A percentile compares a stretch with the other conserved stretches of the same genome.
Conservation (phyloP, 192 early-diverging fungal genomes). For the Piromyces finnis region DNA sequence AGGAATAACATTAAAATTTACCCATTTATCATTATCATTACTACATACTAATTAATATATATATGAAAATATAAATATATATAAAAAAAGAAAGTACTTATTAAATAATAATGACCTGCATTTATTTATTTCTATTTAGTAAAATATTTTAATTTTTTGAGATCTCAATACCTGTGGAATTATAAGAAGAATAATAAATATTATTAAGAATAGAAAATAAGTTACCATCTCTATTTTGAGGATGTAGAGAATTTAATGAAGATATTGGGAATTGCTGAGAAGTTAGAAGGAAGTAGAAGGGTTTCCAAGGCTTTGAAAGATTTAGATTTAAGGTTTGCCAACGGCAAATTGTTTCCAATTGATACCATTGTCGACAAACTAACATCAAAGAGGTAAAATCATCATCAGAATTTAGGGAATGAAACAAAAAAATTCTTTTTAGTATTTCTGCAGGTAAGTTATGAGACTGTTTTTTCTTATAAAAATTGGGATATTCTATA, state of each 20-base stretch:
- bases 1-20: not conserved
- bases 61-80: too few relatives aligned
- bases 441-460: not conserved
- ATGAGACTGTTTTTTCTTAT: not conserved
- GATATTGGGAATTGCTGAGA: not conserved
- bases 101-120: too few relatives aligned
- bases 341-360: not conserved
- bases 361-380: not conserved
- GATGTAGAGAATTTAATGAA: not conserved
- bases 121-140: too few relatives aligned
- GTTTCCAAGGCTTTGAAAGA: not conserved
- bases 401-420: not conserved
- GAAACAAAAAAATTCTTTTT: not conserved
- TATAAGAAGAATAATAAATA: too few relatives aligned
- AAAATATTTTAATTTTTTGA: too few relatives aligned
- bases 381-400: not conserved
- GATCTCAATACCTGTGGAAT: too few relatives aligned
- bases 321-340: not conserved
- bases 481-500: too few relatives aligned
- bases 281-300: not conserved
- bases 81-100: too few relatives aligned
- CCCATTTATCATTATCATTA: too few relatives aligned
- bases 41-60: too few relatives aligned
- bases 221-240: too few relatives aligned
- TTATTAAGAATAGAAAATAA: too few relatives aligned